Percentiles rank a stretch among this genome's conserved stretches.
phyloP scores from a whole-genome alignment of 345 rosid genomes.

The Dimocarpus longan region DNA sequence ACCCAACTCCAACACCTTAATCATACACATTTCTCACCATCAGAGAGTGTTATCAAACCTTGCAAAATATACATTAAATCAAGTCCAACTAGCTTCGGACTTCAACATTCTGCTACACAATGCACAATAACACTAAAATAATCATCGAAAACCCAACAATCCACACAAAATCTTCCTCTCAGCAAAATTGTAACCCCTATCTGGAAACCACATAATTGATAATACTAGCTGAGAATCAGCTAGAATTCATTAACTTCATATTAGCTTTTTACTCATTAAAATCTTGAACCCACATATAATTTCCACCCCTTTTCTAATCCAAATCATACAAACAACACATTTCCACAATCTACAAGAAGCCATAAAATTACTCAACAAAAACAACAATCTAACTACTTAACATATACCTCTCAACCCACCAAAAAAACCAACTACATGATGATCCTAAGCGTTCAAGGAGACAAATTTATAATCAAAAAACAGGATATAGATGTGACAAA shows the following conservation, averaged over 20 bases:
- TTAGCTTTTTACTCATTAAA: background rate
- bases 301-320: conserved; percentile 4
- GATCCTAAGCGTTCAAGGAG: background rate
- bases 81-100: background rate
- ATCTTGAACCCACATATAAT: background rate
- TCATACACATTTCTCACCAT: conserved; percentile 20
- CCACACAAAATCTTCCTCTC: background rate
- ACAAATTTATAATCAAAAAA: background rate
- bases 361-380: background rate
- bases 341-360: background rate
- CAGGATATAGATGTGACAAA: background rate
- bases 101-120: background rate
- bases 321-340: background rate
- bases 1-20: conserved; percentile 89
- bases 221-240: background rate
- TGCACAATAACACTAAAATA: background rate
- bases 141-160: background rate
- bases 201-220: background rate
- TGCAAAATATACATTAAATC: background rate
- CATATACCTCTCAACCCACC: background rate
- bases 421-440: background rate
- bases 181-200: background rate
- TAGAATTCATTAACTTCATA: background rate
- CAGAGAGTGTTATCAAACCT: background rate
- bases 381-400: background rate